phyloP scores from a whole-genome alignment of 371 early-diverging fungal species.

The Umbelopsis sp. region DNA sequence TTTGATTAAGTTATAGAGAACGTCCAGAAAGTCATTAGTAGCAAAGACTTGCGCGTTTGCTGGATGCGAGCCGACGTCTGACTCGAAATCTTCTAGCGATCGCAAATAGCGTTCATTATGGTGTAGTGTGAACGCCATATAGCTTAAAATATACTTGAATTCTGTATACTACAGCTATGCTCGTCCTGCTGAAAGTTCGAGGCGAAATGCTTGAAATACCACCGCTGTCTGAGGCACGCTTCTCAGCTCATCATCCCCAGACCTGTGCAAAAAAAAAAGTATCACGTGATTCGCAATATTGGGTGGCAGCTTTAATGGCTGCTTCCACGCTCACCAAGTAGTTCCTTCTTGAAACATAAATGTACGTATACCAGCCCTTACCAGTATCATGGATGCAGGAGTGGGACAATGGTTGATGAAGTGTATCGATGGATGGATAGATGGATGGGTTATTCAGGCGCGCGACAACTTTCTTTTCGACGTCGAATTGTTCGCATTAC shows the following conservation, averaged over 20 bases:
- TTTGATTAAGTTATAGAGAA: constrained; percentile 29
- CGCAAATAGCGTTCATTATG: constrained; percentile 33
- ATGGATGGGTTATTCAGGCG: neutral
- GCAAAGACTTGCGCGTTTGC: constrained; percentile 41
- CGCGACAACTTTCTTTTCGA: neutral
- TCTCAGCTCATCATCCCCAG: neutral
- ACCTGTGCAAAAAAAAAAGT: neutral
- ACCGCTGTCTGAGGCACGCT: neutral
- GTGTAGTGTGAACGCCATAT: constrained; percentile 1
- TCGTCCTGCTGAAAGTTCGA: neutral
- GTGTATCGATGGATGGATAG: constrained; percentile 7
- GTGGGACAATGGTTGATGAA: neutral
- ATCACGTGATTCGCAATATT: neutral
- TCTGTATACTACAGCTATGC: neutral
- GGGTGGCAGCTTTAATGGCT: neutral
- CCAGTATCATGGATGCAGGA: neutral
- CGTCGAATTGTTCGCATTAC: neutral
- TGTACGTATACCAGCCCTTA: neutral
- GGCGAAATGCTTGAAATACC: neutral
- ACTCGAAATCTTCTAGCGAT: constrained; percentile 42
- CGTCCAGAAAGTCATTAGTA: constrained; percentile 45
- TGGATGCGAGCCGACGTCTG: constrained; percentile 34
- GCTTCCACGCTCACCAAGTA: neutral
- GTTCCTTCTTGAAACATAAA: constrained; percentile 17
- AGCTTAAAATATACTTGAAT: neutral